phyloP scores from a whole-genome alignment of 2,329 filamentous ascomycete species.

The Huntiella moniliformis region DNA sequence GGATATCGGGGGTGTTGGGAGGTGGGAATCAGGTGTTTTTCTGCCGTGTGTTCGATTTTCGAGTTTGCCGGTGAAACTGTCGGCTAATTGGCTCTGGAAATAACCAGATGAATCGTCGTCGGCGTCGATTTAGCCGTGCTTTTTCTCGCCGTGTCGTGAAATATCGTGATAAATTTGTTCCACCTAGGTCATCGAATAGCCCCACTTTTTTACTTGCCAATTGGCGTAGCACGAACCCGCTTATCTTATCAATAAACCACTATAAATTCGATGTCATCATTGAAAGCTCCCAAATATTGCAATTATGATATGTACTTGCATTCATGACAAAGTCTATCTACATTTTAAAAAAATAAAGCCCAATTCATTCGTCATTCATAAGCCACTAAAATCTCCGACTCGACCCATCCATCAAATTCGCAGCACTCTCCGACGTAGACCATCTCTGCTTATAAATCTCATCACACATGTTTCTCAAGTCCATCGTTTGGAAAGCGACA shows the following conservation, averaged over 20 bases:
- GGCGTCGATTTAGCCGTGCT: no score
- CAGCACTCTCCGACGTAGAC: constrained; percentile 1
- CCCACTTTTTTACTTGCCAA: neutral
- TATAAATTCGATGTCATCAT: constrained; percentile 2
- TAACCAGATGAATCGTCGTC: no score
- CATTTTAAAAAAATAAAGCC: neutral
- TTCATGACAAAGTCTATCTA: neutral
- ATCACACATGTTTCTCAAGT: constrained; percentile 3
- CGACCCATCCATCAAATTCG: constrained; percentile 5
- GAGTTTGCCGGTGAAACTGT: no score
- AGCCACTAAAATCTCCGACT: constrained; percentile 6
- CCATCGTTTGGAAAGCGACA: constrained; percentile 24
- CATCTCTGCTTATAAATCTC: constrained; percentile 10
- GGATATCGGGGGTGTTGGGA: no score
- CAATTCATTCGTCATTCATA: neutral
- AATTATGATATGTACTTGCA: neutral
- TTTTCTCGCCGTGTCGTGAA: no score
- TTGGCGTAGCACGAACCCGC: neutral
- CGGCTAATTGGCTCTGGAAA: no score
- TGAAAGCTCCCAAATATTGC: no score
- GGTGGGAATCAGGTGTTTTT: no score
- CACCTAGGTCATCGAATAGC: neutral
- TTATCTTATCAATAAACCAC: constrained; percentile 9
- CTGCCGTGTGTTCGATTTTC: no score
- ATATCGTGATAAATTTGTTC: constrained; percentile 5